Conservation (phyloP, 345 rosid genomes). For the Limnanthes douglasii region DNA sequence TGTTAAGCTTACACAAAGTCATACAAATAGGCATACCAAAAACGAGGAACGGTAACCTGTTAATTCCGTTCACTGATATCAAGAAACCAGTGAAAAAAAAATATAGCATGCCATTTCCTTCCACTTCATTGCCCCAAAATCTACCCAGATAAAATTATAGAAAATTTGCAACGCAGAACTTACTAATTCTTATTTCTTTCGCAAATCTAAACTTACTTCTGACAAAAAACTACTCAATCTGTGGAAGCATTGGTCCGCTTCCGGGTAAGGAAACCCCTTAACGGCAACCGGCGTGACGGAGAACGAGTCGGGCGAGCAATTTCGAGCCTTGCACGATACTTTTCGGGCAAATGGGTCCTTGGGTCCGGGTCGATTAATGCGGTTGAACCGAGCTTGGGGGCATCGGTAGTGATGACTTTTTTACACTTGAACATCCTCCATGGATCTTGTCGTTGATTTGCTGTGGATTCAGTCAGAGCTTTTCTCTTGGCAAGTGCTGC, state of each 20-base stretch:
- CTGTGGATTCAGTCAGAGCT: slow-evolving; percentile 17
- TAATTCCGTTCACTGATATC: too few relatives aligned
- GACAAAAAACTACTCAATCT: slow-evolving; percentile 33
- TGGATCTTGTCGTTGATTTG: slow-evolving; percentile 10
- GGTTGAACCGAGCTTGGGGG: slow-evolving; percentile 8
- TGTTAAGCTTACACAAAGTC: too few relatives aligned
- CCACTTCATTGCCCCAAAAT: too few relatives aligned
- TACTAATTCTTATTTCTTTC: too few relatives aligned
- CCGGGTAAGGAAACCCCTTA: slow-evolving; percentile 41
- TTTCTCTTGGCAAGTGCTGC: slow-evolving; percentile 47
- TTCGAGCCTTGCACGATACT: slow-evolving; percentile 63
- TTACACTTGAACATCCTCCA: slow-evolving; percentile 52
- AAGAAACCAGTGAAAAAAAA: too few relatives aligned
- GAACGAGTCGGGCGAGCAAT: slow-evolving; percentile 84
- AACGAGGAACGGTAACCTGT: too few relatives aligned
- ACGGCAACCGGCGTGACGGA: slow-evolving; percentile 36
- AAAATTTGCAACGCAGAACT: too few relatives aligned
- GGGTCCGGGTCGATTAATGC: slow-evolving; percentile 9
- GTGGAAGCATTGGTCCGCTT: slow-evolving; percentile 37
- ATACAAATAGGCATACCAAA: too few relatives aligned
- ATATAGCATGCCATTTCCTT: too few relatives aligned
- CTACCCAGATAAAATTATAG: too few relatives aligned
- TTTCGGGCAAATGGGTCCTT: slow-evolving; percentile 13
- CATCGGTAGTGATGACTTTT: slow-evolving; percentile 18
- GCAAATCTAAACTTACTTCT: slow-evolving; percentile 45